phyloP scores from a whole-genome alignment of 2,329 filamentous ascomycete species.

The Aspergillus transmontanensis region DNA sequence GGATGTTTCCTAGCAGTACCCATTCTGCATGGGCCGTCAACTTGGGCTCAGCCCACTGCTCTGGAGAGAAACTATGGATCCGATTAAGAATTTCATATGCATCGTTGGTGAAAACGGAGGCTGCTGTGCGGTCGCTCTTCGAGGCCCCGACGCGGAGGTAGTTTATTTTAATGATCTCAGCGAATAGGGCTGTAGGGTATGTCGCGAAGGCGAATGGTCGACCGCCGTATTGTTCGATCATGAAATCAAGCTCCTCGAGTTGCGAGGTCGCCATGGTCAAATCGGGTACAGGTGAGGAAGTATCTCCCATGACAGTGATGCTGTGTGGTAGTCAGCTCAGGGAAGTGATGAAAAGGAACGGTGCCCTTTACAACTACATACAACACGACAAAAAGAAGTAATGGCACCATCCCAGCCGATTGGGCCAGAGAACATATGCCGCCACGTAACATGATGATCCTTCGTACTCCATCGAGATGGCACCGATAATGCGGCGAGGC shows the following conservation, averaged over 20 bases:
- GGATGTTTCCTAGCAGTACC: conserved; percentile 32
- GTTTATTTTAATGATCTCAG: conserved; percentile 40
- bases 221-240: conserved; percentile 26
- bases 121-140: neutral
- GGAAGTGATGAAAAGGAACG: too few species aligned
- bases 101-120: conserved; percentile 15
- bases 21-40: conserved; percentile 26
- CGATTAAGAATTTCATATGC: conserved; percentile 27
- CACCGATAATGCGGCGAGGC: conserved; percentile 36
- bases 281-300: conserved; percentile 38
- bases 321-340: conserved; percentile 20
- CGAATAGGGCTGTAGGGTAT: conserved; percentile 36
- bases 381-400: conserved; percentile 30
- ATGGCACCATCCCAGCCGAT: conserved; percentile 21
- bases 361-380: conserved; percentile 15
- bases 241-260: conserved; percentile 28
- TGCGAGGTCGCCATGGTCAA: conserved; percentile 28
- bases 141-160: conserved; percentile 32
- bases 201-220: conserved; percentile 26
- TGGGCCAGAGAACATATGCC: conserved; percentile 28
- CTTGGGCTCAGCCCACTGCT: conserved; percentile 34
- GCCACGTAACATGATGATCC: conserved; percentile 36
- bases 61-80: conserved; percentile 32
- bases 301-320: conserved; percentile 38
- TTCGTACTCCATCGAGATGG: conserved; percentile 38